phyloP scores from a whole-genome alignment of 441 rosid species.

The Omphalea diandra region DNA sequence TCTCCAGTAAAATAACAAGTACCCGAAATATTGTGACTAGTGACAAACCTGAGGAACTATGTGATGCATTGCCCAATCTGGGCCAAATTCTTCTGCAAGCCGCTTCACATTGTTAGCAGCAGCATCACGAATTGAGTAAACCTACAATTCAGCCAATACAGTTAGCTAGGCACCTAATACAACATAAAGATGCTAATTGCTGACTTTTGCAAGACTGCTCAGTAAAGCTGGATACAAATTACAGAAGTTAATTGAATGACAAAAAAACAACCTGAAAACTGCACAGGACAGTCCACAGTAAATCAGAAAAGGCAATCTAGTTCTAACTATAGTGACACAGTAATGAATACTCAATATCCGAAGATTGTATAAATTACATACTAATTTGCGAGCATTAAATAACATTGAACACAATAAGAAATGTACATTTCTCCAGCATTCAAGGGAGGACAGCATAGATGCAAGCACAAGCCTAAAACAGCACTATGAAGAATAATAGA shows the following conservation, averaged over 20 bases:
- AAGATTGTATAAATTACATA: not conserved
- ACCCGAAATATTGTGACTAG: not conserved
- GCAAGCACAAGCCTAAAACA: not conserved
- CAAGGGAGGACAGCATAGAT: not conserved
- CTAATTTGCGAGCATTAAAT: not conserved
- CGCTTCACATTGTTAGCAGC: slow-evolving; percentile 97
- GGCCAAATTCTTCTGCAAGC: slow-evolving; percentile 97
- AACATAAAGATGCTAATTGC: not conserved
- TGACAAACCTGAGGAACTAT: slow-evolving; percentile 85
- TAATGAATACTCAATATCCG: not conserved
- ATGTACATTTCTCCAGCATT: not conserved
- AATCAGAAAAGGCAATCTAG: not conserved
- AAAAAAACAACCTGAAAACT: not conserved
- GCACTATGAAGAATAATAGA: not conserved
- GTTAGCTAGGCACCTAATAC: slow-evolving; percentile 4
- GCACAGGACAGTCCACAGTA: not conserved
- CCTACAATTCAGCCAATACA: slow-evolving; percentile 41
- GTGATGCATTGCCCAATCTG: slow-evolving; percentile 99
- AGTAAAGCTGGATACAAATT: not conserved
- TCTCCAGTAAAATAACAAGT: not conserved
- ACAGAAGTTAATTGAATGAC: not conserved
- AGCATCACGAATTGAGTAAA: slow-evolving; percentile 97
- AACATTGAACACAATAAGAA: not conserved
- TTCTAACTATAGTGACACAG: not conserved
- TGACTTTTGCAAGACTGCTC: not conserved